Base-by-base conservation (phyloP, 768 basidiomycete genomes). In the Collybia sp. region DNA sequence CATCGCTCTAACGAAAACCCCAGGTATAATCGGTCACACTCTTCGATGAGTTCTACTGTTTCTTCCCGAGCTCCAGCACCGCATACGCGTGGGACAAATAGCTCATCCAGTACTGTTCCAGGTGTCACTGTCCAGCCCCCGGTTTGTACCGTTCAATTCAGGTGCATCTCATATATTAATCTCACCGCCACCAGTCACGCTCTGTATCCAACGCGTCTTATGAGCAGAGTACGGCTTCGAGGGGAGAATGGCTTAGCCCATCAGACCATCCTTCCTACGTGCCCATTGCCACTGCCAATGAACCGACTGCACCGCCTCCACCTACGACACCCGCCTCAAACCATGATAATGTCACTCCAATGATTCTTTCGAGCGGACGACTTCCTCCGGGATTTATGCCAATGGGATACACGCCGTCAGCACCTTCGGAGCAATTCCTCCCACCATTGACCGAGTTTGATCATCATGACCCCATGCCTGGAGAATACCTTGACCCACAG, bases 61-160 rank as follows among this genome's bases (percentile, higher is more conserved):
- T 61, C 55, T 34, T 43, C 52, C 43, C 45, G 50, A 40, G 40
- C 51, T 47, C 40, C 44, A 37, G 43, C 42, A 39, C 13, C 36
- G 25, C 43, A 47, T 11, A 33, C 44, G 37, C 51, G 44, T 17
- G 40, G 47, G 18, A 47, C 43, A 30, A 61, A 54, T 19, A 34
- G 32, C 12, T 50, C 55, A n/a, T 56, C 59, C n/a, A 44, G 49
- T n/a, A 56, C 57, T 30, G 52, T 60, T 13, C 65, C 62, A 1
- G 58, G 57, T 15, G 69, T 71, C 44, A 62, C 46, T 16, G 53
- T 72, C 16, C 62, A 66, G 47, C 63, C 70, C 37, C 70, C 70
- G 12, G 72, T 73, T 54, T 11, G 39, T 52, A 25, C 48, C 8
- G 8, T 8, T 37, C 35, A 37, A 37, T 37, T 37, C 35, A 37